Percentiles rank a stretch among this genome's conserved stretches.
phyloP scores from a whole-genome alignment of 2,329 filamentous ascomycete genomes.

The Xylaria arbuscula region DNA sequence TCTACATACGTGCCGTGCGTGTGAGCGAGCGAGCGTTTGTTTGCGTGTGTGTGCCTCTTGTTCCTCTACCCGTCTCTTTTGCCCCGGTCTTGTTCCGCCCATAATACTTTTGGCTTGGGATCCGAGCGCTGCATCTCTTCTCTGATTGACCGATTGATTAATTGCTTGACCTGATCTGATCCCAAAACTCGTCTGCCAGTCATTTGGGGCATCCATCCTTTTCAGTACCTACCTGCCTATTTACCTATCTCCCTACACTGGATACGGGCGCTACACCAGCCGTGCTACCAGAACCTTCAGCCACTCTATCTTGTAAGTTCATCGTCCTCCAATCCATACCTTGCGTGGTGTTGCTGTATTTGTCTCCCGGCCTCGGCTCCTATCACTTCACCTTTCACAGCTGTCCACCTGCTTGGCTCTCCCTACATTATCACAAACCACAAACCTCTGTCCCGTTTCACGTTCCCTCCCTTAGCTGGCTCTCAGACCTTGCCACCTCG shows the following conservation, averaged over 20 bases:
- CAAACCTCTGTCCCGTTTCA: not conserved
- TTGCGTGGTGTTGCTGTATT: not conserved
- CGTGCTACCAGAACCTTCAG: constrained; percentile 34
- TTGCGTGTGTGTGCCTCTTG: constrained; percentile 11
- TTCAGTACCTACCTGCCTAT: not conserved
- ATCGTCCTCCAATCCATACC: not conserved
- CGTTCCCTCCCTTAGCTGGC: not conserved
- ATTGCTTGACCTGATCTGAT: constrained; percentile 3
- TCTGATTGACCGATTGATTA: constrained; percentile 26
- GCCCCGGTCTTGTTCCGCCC: constrained; percentile 25
- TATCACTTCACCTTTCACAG: constrained; percentile 3
- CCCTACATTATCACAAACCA: constrained; percentile 17
- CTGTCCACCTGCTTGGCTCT: not conserved
- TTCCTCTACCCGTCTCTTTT: not conserved
- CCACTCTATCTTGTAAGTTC: constrained; percentile 22
- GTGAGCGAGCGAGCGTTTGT: constrained; percentile 4
- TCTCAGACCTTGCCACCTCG: constrained; percentile 15
- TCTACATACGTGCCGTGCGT: constrained; percentile 5
- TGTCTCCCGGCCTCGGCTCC: constrained; percentile 28
- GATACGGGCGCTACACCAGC: constrained; percentile 25
- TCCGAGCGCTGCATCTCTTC: constrained; percentile 35
- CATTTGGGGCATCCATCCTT: constrained; percentile 28
- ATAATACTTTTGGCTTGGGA: constrained; percentile 30
- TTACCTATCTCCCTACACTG: not conserved
- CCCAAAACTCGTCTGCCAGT: constrained; percentile 11